Percentiles rank a stretch among this genome's conserved stretches.
These are phyloP conservation scores for Lipomyces yamadae DNA, from an alignment of 805 yeast genomes.

Conservation along the genomic window DNA sequence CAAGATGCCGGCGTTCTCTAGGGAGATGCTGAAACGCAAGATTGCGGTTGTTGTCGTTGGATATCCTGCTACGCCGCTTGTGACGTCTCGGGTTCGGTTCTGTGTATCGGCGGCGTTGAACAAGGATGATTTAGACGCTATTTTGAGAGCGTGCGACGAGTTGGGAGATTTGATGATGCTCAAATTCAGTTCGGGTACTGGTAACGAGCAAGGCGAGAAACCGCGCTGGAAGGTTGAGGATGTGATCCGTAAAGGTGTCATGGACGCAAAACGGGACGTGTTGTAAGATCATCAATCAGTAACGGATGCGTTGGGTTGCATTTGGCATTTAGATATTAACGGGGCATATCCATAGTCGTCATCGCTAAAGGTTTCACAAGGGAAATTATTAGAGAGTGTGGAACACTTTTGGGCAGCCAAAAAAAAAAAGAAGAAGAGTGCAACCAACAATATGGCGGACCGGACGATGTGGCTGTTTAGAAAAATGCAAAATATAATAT, in stretches of 20 bases:
- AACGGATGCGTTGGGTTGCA: neutral
- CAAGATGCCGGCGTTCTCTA: constrained; percentile 90
- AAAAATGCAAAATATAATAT: too few species aligned
- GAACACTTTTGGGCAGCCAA: too few species aligned
- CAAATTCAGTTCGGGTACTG: constrained; percentile 73
- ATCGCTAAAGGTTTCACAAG: neutral
- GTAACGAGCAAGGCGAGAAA: constrained; percentile 63
- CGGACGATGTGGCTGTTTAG: neutral
- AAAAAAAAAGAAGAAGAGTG: neutral
- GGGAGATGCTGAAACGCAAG: constrained; percentile 75
- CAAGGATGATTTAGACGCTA: constrained; percentile 87
- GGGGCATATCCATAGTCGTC: neutral
- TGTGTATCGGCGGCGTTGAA: constrained; percentile 92
- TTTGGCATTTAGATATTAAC: neutral
- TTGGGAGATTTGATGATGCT: constrained; percentile 77
- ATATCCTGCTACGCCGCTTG: constrained; percentile 95
- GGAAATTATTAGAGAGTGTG: too few species aligned
- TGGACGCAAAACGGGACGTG: constrained; percentile 50
- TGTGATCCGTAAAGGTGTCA: constrained; percentile 71
- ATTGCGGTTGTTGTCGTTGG: constrained; percentile 97
- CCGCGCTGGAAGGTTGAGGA: constrained; percentile 79
- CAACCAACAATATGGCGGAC: neutral
- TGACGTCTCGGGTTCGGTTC: constrained; percentile 86
- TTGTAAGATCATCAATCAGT: constrained; percentile 8
- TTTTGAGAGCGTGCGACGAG: constrained; percentile 70